These are phyloP conservation scores for Aspergillus fumigatiaffinis DNA, from an alignment of 2,329 filamentous ascomycete genomes.

Conservation along the genomic window DNA sequence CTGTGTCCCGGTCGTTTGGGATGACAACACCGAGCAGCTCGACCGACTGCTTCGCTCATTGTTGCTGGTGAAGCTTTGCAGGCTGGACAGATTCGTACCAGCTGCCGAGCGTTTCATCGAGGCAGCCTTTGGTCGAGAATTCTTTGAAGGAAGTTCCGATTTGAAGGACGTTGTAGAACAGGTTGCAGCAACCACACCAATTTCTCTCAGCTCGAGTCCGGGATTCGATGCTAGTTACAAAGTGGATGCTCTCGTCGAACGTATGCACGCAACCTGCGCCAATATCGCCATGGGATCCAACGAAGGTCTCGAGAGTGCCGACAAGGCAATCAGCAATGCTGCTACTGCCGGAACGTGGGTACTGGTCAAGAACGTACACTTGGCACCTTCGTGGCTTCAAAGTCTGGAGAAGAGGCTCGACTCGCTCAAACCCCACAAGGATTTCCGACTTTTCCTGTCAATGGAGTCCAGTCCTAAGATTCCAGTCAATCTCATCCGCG, in stretches of 20 bases:
- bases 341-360: conserved; percentile 94
- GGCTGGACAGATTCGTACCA: conserved; percentile 91
- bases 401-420: conserved; percentile 96
- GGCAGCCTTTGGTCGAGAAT: conserved; percentile 74
- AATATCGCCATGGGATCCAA: conserved; percentile 99
- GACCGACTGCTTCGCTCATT: conserved; percentile 80
- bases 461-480: conserved; percentile 98
- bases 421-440: conserved; percentile 84
- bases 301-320: conserved; percentile 84
- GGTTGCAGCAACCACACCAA: conserved; percentile 77
- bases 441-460: conserved; percentile 93
- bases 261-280: conserved; percentile 75
- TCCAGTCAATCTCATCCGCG: conserved; percentile 88
- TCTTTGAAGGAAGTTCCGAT: conserved; percentile 82
- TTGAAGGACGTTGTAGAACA: conserved; percentile 79
- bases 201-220: conserved; percentile 88
- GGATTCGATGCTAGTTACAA: conserved; percentile 99
- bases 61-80: conserved; percentile 87
- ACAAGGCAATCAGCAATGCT: conserved; percentile 91
- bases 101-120: conserved; percentile 86
- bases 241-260: conserved; percentile 89
- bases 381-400: conserved; percentile 93
- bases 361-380: conserved; percentile 96
- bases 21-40: conserved; percentile 58
- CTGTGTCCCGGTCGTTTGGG: conserved; percentile 73